Base-by-base conservation (phyloP, 768 basidiomycete species). In the Boletellus emodensis region DNA sequence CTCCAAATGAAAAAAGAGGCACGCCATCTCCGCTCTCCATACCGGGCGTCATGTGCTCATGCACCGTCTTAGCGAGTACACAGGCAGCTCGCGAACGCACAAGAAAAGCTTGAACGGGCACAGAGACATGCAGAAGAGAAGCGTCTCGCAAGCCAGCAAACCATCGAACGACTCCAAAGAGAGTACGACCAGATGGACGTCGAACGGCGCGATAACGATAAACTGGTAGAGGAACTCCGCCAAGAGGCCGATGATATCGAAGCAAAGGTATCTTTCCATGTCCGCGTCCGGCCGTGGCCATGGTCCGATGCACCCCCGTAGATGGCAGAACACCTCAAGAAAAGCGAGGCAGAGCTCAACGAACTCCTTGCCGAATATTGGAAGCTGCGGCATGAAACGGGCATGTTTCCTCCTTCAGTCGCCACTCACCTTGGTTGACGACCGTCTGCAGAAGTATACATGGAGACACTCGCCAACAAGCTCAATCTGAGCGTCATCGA, bases 381-480 rank as follows among this genome's bases (percentile, higher is more conserved):
- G 84, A 82, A 77, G 49, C 72, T 92, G 46, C 76, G 89, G 35
- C 84, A 87, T 56, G 82, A 84, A 59, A 84, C 87, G 60, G 86
- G 90, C 88, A 61, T 33, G 62, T 18, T 40, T 24, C 12, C 18
- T 22, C 38, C 40, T 47, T 48, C 41, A 8, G 34, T 35, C 14
- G 3, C 10, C 14, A 3, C 10, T 18, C 32, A 20, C 28, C 30
- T 45, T 32, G 9, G 41, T 43, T 55, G 41, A 58, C 28, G 6
- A 33, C 49, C 48, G 38, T 48, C 40, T 28, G 18, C 55, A 90
- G 90, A 90, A 64, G 78, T 90, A 2, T 92, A 89, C 60, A 90
- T 91, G 89, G 89, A 90, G 66, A 90, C 85, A 0, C 71, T 91
- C 24, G 86, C 88, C 4, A 87, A 87, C 67, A 87, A 88, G 58